Evolutionary conservation across 1,284 basidiomycete species (phyloP).

Genomic region (Ustilago crameri): DNA sequence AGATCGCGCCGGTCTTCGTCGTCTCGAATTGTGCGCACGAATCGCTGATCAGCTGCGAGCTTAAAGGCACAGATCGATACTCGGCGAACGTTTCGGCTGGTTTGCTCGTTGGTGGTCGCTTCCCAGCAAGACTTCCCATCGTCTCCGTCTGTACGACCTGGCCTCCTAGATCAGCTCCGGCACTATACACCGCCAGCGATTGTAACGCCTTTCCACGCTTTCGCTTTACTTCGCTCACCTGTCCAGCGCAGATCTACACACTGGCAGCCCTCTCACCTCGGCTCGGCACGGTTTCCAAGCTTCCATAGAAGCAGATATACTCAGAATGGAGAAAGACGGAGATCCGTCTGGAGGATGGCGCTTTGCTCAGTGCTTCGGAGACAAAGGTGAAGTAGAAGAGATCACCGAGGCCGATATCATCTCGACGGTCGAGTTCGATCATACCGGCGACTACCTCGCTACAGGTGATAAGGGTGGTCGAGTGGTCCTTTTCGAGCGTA

Average conservation of each 20-base stretch:
- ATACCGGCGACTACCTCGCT: conserved; percentile 98
- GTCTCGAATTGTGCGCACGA: too few species aligned
- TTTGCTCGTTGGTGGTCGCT: not conserved
- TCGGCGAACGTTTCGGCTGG: not conserved
- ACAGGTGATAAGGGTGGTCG: conserved; percentile 98
- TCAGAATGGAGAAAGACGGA: conserved; percentile 62
- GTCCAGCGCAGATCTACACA: not conserved
- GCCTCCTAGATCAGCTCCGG: not conserved
- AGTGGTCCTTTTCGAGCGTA: conserved; percentile 97
- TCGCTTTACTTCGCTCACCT: not conserved
- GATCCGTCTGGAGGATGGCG: conserved; percentile 76
- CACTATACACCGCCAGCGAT: not conserved
- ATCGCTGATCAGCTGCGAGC: too few species aligned
- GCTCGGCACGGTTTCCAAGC: not conserved
- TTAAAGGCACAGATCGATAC: too few species aligned
- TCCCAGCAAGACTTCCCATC: not conserved
- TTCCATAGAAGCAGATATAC: conserved; percentile 2
- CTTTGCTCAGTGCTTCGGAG: conserved; percentile 98
- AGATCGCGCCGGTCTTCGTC: not conserved
- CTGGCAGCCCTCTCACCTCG: not conserved
- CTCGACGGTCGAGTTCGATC: conserved; percentile 97
- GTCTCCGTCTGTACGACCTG: not conserved
- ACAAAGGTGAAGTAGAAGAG: conserved; percentile 84
- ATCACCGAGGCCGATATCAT: conserved; percentile 88
- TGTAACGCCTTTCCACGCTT: not conserved